Conservation (phyloP, 2,329 filamentous ascomycete species). For the Fusarium armeniacum region DNA sequence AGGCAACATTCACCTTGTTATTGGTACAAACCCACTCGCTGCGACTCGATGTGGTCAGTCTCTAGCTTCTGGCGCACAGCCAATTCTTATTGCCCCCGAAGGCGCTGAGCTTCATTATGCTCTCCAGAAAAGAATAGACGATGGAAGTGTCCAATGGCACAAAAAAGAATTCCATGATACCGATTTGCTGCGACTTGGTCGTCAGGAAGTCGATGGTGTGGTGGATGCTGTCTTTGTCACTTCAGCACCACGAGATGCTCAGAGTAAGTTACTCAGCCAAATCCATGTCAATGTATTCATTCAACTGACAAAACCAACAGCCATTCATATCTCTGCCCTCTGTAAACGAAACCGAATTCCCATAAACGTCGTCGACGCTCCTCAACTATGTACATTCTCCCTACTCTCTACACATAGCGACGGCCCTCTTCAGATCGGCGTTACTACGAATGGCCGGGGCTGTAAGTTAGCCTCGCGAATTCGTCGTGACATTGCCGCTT, state of each 20-base stretch:
- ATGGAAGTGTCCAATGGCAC: slow-evolving; percentile 75
- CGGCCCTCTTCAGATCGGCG: slow-evolving; percentile 92
- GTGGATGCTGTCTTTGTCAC: slow-evolving; percentile 97
- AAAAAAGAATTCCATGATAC: slow-evolving; percentile 75
- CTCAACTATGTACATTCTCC: slow-evolving; percentile 88
- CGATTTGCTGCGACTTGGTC: slow-evolving; percentile 82
- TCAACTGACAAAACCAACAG: slow-evolving; percentile 55
- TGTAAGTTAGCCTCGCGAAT: slow-evolving; percentile 94
- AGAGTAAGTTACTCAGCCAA: slow-evolving; percentile 52
- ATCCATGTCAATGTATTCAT: no score
- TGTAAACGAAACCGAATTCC: slow-evolving; percentile 88
- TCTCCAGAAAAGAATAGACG: slow-evolving; percentile 74
- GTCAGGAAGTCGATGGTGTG: slow-evolving; percentile 79
- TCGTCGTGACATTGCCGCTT: slow-evolving; percentile 86
- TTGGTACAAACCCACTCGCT: slow-evolving; percentile 91
- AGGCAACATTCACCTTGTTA: slow-evolving; percentile 82
- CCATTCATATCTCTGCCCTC: slow-evolving; percentile 76
- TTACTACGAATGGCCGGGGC: slow-evolving; percentile 94
- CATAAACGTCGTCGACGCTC: slow-evolving; percentile 91
- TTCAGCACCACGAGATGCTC: slow-evolving; percentile 61
- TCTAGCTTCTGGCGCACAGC: slow-evolving; percentile 83
- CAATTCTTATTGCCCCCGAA: slow-evolving; percentile 81
- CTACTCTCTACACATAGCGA: slow-evolving; percentile 90
- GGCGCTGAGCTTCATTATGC: slow-evolving; percentile 70
- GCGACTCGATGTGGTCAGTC: slow-evolving; percentile 84